Evolutionary conservation across 768 basidiomycete species (phyloP), one percentile per base, ranked within the genome.

Genomic region (Calocybe cyanea): DNA sequence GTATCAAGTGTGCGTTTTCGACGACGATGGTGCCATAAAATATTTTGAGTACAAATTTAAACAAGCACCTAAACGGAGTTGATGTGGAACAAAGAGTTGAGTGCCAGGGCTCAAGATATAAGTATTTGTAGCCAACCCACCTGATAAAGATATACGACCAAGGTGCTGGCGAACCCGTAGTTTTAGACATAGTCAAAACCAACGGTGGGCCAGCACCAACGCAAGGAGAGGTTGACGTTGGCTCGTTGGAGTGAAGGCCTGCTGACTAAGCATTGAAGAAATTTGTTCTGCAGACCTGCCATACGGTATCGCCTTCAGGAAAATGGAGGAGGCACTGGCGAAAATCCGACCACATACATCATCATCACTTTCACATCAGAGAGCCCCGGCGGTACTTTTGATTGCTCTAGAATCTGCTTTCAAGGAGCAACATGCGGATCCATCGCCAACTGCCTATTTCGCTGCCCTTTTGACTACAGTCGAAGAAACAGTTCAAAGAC

Each of bases 11-110:
- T 3, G 71, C 70, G 58, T 87, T 87, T 63, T 94, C 89, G 13
- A 94, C 76, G 19, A 93, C 87, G 45, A 94, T 91, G 8, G 84
- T 79, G 1, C 88, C 88, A 63, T 94, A 94, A 67, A 94, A 94
- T 51, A 92, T 87, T 61, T 88, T 88, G 57, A 94, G 80, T 2
- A 92, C 89, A 54, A 92, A 84, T 54, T 77, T 78, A 61, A 89
- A 91, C 21, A 90, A 69, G 14, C 81, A 59, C 28, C 87, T 89
- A 41, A 30, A 4, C 18, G 34, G 7, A 15, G 19, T 37, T 15
- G 7, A 39, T 15, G 18, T 18, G 21, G 5, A 41, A 41, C 7
- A n/a, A 41, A n/a, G 33, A 11, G 9, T 17, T 13, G n/a, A n/a
- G n/a, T n/a, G n/a, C n/a, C n/a, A n/a, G n/a, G n/a, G n/a, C n/a